Evolutionary conservation across 2,329 filamentous ascomycete species (phyloP).

Genomic region (Colletotrichum shisoi): DNA sequence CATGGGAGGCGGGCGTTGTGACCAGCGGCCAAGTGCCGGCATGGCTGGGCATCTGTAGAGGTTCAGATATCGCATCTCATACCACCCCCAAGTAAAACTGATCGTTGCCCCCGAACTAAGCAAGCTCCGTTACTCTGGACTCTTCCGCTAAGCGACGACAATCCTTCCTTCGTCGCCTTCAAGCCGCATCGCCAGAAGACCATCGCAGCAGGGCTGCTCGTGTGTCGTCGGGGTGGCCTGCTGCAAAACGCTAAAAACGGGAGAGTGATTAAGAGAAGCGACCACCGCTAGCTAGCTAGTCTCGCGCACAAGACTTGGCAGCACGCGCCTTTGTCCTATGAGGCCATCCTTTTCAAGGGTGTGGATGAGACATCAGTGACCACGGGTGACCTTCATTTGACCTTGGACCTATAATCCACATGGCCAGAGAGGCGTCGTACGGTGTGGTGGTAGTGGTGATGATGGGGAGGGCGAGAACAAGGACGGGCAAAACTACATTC

Average conservation of each 20-base stretch:
- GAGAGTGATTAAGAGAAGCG: neutral
- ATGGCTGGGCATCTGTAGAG: conserved; percentile 21
- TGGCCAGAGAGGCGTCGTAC: conserved; percentile 17
- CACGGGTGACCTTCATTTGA: conserved; percentile 7
- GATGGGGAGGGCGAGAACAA: neutral
- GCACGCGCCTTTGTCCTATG: conserved; percentile 29
- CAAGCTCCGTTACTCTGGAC: conserved; percentile 2
- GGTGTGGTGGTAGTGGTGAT: neutral
- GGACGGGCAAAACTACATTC: neutral
- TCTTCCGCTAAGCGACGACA: neutral
- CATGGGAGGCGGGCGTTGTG: conserved; percentile 29
- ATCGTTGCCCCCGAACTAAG: conserved; percentile 8
- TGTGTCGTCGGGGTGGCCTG: neutral
- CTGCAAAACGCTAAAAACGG: neutral
- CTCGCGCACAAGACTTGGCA: conserved; percentile 9
- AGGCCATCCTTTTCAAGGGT: conserved; percentile 23
- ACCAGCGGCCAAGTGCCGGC: conserved; percentile 37
- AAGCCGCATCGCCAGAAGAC: neutral
- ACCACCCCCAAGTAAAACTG: neutral
- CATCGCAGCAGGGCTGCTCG: neutral
- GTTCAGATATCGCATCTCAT: conserved; percentile 1
- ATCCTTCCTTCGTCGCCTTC: neutral
- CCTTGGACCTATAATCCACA: conserved; percentile 21
- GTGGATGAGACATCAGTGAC: neutral
- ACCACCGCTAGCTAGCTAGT: neutral